Base-by-base conservation (phyloP, 768 basidiomycete species). In the Tulasnella sp. region DNA sequence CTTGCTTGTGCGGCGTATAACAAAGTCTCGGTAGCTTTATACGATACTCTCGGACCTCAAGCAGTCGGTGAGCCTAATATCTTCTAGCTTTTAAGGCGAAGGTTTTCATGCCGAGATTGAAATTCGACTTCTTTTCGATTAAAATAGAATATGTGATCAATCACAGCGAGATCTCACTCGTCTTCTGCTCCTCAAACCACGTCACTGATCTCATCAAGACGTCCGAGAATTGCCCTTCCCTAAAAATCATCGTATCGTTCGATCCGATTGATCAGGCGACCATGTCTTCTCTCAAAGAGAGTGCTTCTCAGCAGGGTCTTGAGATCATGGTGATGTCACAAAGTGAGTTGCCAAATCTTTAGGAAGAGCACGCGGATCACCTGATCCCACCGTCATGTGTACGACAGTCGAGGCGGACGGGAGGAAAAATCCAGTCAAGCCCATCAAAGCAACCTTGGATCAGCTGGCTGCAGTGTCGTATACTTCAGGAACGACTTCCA, bases 231-330 rank as follows among this genome's bases (percentile, higher is more conserved):
- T 75, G 81, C 27, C 82, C 88, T 1, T 73, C 72, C 41, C 70
- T 97, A 51, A 89, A 84, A 69, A 72, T 85, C 65, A 81, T 96
- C 23, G 82, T 96, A 45, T 82, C 80, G 53, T 80, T 96, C 67
- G 86, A 92, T 63, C 68, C 75, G 10, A 63, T 89, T 17, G 70
- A 77, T 3, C 63, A 72, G 1, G 78, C 84, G 66, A 70, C 77
- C 1, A 77, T 75, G 61, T 75, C 72, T 24, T 75, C 88, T 5
- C 71, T 90, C 17, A 73, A 72, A 23, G 76, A 79, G 15, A 96
- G 91, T 89, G 87, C 82, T 8, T 72, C 78, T 60, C 73, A 79
- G 27, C 73, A 79, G 48, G 81, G 80, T 3, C 70, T 95, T 26
- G 72, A 79, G 59, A 73, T 93, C 44, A 77, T 79, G 68, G 79